Evolutionary conservation across 208 protist species (phyloP).

Genomic region (Wallacemonas sp.): DNA sequence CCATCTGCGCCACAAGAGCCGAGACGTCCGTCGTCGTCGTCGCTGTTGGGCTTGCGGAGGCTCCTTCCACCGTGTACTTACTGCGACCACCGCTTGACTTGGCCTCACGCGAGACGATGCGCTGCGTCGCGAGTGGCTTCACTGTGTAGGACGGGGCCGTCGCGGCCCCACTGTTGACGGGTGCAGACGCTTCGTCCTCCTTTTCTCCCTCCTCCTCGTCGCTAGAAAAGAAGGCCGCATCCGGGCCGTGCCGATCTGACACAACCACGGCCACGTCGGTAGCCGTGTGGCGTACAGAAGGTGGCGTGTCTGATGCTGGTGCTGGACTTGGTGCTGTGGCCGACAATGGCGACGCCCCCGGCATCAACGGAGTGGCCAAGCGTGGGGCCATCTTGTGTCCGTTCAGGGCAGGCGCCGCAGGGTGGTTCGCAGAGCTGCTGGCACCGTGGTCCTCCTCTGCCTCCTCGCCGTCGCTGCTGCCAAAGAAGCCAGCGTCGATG

Average conservation of each 20-base stretch:
- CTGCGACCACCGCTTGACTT: background rate
- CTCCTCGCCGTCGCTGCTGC: background rate
- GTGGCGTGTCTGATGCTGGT: too few species aligned
- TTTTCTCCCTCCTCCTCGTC: background rate
- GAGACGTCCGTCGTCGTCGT: background rate
- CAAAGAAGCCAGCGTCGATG: slow-evolving; percentile 18
- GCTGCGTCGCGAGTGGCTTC: slow-evolving; percentile 8
- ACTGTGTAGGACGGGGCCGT: background rate
- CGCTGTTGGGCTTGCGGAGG: background rate
- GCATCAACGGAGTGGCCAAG: too few species aligned
- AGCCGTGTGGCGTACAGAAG: too few species aligned
- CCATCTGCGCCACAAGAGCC: background rate
- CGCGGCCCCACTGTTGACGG: too few species aligned
- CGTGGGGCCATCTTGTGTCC: too few species aligned
- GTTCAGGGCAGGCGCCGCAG: too few species aligned
- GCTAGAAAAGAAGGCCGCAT: background rate
- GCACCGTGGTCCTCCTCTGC: slow-evolving; percentile 3
- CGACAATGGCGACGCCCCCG: too few species aligned
- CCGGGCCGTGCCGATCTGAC: background rate
- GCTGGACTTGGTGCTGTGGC: too few species aligned
- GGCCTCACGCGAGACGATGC: background rate
- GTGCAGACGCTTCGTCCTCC: background rate
- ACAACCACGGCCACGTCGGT: background rate
- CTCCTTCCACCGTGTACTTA: background rate
- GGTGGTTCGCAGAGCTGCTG: too few species aligned